A percentile compares a stretch with the other conserved stretches of the same genome.
These are phyloP conservation scores for Termitomyces sp. DNA, from an alignment of 768 basidiomycete species.

Conservation along the genomic window DNA sequence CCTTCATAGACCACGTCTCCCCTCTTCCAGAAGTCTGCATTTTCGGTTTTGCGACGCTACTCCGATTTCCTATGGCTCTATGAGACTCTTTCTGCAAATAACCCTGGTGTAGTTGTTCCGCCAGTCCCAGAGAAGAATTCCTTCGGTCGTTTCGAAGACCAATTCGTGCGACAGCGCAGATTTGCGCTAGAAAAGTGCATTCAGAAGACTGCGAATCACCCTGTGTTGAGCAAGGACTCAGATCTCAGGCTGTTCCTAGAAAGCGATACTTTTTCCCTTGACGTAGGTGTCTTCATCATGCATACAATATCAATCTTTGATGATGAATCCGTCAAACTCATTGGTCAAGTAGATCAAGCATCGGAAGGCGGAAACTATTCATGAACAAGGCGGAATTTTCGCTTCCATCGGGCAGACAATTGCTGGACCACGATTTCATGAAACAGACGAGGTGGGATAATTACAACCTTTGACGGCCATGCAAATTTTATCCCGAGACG, in stretches of 20 bases:
- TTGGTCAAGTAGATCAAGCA: slow-evolving; percentile 69
- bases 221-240: slow-evolving; percentile 79
- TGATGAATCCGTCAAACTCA: not conserved
- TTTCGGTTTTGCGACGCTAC: slow-evolving; percentile 95
- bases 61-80: slow-evolving; percentile 98
- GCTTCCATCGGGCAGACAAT: slow-evolving; percentile 77
- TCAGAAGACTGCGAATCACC: slow-evolving; percentile 90
- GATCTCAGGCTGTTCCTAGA: slow-evolving; percentile 91
- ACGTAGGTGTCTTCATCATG: slow-evolving; percentile 47
- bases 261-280: slow-evolving; percentile 84
- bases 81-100: slow-evolving; percentile 81
- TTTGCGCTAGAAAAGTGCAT: slow-evolving; percentile 84
- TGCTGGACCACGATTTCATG: slow-evolving; percentile 76
- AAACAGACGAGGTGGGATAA: slow-evolving; percentile 74
- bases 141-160: slow-evolving; percentile 88
- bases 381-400: slow-evolving; percentile 79
- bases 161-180: slow-evolving; percentile 85
- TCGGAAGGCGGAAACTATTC: slow-evolving; percentile 67
- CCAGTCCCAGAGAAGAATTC: slow-evolving; percentile 95
- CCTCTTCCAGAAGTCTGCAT: slow-evolving; percentile 72
- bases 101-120: slow-evolving; percentile 95
- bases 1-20: slow-evolving; percentile 72
- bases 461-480: not conserved
- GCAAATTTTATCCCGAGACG: not conserved
- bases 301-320: not conserved